Evolutionary conservation across 148 eudicot species (phyloP), one percentile per base, ranked within the genome.

Genomic region (Cornus suecica): DNA sequence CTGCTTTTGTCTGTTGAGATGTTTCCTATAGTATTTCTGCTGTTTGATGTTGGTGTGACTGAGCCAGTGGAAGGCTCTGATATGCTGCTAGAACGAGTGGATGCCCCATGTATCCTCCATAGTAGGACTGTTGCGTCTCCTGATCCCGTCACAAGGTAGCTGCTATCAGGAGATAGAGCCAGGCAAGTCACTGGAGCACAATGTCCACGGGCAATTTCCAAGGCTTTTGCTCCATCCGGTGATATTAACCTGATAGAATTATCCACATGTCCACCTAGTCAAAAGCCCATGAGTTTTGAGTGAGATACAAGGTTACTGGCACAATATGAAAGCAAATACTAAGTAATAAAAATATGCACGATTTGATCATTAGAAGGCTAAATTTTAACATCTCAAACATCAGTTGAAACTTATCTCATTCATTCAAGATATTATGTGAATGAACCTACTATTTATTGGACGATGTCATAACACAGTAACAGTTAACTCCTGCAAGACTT

Each of bases 171-270:
- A 63, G 98, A 93, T 80, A 91, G 84, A 74, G 97, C 76, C 82
- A 96, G 78, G 79, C 98, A 96, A 62, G 98, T 93, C 65, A 96
- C 98, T n/a, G 98, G 99, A 74, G 97, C 99, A 83, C 85, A 93
- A 78, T 96, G 99, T 31, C 93, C 94, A 66, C 84, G 82, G 72
- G 99, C 99, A 81, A 87, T 85, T 85, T 96, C 99, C 45, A 96
- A 86, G 63, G 99, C 90, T 81, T 83, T 96, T 75, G 93, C 99
- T 60, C 91, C 88, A 77, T 96, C 98, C 31, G 93, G 76, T 79
- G 99, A 90, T 87, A 96, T 80, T 51, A 96, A 81, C 78, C 89
- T 86, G 74, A 96, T 84, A 77, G 97, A 91, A 84, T 86, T 91
- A 75, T 96, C 99, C 79, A 86, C 90, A 88, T 96, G 99, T 56